phyloP scores from a whole-genome alignment of 805 yeast species.

The Kodamaea laetipori region DNA sequence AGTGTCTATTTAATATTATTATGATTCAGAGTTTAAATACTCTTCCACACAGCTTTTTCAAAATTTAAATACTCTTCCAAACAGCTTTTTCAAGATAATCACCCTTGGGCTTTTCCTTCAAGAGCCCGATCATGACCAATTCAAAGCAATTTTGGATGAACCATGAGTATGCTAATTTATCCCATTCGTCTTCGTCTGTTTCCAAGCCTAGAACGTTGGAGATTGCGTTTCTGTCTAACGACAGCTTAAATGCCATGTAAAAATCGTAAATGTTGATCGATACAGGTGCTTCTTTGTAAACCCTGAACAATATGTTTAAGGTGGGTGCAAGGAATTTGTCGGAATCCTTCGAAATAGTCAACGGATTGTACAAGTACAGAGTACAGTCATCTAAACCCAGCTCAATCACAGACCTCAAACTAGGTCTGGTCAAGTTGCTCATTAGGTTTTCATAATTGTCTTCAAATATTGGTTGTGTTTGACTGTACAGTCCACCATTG shows the following conservation, averaged over 20 bases:
- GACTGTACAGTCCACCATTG: slow-evolving; percentile 23
- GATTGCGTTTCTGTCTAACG: slow-evolving; percentile 35
- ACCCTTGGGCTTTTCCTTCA: slow-evolving; percentile 62
- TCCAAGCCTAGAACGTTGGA: slow-evolving; percentile 12
- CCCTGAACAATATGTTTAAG: slow-evolving; percentile 57
- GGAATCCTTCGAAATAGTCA: slow-evolving; percentile 5
- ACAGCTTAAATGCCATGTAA: slow-evolving; percentile 59
- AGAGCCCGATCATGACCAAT: slow-evolving; percentile 65
- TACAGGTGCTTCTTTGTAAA: slow-evolving; percentile 79
- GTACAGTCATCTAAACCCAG: slow-evolving; percentile 33
- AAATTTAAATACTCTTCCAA: slow-evolving; percentile 62
- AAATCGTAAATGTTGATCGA: slow-evolving; percentile 68
- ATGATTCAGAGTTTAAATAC: slow-evolving; percentile 40
- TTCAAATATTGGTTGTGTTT: slow-evolving; percentile 23
- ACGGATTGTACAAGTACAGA: slow-evolving; percentile 21
- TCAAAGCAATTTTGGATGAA: slow-evolving; percentile 76
- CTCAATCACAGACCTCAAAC: slow-evolving; percentile 34
- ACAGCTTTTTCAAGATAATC: slow-evolving; percentile 68
- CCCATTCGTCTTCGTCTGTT: slow-evolving; percentile 51
- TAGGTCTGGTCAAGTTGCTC: slow-evolving; percentile 41
- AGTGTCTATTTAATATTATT: too few relatives aligned
- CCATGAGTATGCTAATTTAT: slow-evolving; percentile 63
- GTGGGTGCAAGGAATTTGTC: slow-evolving; percentile 41
- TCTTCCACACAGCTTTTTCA: slow-evolving; percentile 62
- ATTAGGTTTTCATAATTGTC: slow-evolving; percentile 43